Conservation (phyloP, 805 yeast genomes). For the Candida taoyuanica region DNA sequence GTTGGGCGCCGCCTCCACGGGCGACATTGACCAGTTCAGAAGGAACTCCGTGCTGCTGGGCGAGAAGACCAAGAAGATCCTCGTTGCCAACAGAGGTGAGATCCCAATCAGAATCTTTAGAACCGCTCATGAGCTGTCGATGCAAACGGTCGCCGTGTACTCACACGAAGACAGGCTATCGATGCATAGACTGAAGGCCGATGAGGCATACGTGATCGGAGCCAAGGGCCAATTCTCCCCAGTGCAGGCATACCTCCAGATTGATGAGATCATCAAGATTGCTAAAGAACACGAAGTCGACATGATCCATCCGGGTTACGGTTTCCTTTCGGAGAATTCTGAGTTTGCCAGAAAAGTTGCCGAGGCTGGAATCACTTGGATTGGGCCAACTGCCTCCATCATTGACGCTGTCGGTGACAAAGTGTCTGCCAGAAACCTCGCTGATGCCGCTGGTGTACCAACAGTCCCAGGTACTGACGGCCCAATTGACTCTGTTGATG, state of each 20-base stretch:
- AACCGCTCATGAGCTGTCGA: conserved; percentile 94
- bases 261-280: conserved; percentile 87
- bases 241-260: conserved; percentile 92
- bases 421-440: conserved; percentile 88
- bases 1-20: conserved; percentile 20
- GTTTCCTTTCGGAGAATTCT: conserved; percentile 85
- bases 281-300: conserved; percentile 74
- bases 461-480: conserved; percentile 98
- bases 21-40: conserved; percentile 32
- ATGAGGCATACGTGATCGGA: conserved; percentile 91
- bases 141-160: conserved; percentile 96
- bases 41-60: conserved; percentile 38
- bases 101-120: conserved; percentile 87
- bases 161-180: conserved; percentile 94
- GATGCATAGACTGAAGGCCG: conserved; percentile 93
- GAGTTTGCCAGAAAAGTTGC: conserved; percentile 91
- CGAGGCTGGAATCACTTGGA: conserved; percentile 89
- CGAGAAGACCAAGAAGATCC: conserved; percentile 45
- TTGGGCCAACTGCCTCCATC: conserved; percentile 85
- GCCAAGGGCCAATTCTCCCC: conserved; percentile 86
- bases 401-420: conserved; percentile 96
- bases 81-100: conserved; percentile 84
- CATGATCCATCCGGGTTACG: conserved; percentile 93
- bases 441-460: conserved; percentile 78
- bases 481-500: conserved; percentile 76